Conservation (phyloP, 1,284 basidiomycete species). For the Cryptococcus sp. region DNA sequence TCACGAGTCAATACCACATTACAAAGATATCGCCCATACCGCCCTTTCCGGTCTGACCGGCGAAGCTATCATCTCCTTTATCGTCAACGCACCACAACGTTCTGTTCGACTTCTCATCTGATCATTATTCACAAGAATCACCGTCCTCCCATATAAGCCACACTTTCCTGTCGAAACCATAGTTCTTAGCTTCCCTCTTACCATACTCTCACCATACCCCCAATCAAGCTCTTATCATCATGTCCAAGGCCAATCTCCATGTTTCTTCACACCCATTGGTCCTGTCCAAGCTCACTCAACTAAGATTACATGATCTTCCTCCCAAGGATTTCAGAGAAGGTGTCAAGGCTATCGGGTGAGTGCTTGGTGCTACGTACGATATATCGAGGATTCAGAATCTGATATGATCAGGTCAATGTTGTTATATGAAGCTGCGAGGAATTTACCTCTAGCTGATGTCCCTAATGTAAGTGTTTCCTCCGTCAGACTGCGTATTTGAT, state of each 20-base stretch:
- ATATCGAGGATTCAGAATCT: neutral
- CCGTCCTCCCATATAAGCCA: too few species aligned
- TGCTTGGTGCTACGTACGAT: neutral
- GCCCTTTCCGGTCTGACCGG: too few species aligned
- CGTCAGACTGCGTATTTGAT: neutral
- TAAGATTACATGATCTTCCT: conserved; percentile 40
- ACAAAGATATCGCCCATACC: too few species aligned
- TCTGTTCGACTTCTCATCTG: too few species aligned
- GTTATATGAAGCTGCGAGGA: conserved; percentile 33
- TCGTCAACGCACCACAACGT: too few species aligned
- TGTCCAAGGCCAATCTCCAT: conserved; percentile 7
- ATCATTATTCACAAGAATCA: too few species aligned
- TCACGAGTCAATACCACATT: too few species aligned
- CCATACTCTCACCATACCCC: neutral
- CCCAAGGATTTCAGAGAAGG: conserved; percentile 40
- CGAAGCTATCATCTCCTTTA: too few species aligned
- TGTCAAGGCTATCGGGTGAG: conserved; percentile 33
- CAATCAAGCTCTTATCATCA: neutral
- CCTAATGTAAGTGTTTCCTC: conserved; percentile 29
- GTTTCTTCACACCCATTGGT: conserved; percentile 38
- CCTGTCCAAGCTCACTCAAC: conserved; percentile 36
- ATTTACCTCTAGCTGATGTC: conserved; percentile 28
- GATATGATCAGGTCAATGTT: conserved; percentile 28
- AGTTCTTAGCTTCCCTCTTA: too few species aligned
- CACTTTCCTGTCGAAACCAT: too few species aligned